Evolutionary conservation across 306 rosid genomes (phyloP).

Genomic region (Castanea mollissima): DNA sequence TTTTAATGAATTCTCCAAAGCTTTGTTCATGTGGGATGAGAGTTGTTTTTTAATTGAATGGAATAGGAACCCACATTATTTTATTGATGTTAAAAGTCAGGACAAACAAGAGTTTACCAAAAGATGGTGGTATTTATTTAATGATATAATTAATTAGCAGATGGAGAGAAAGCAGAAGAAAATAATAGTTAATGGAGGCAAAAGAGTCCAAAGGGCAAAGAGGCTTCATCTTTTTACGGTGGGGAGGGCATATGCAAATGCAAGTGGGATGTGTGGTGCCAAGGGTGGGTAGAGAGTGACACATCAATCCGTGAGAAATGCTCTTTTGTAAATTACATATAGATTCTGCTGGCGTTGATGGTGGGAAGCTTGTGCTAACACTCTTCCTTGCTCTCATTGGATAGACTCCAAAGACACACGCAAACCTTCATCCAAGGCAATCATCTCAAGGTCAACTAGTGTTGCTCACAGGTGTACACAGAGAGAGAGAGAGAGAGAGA

Average conservation of each 20-base stretch:
- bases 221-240: neutral
- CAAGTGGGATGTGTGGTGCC: constrained; percentile 21
- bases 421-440: neutral
- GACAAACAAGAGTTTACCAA: neutral
- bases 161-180: constrained; percentile 14
- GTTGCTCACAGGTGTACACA: neutral
- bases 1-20: neutral
- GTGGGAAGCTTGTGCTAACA: constrained; percentile 4
- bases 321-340: neutral
- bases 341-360: neutral
- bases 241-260: constrained; percentile 3
- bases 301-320: neutral
- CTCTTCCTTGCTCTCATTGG: constrained; percentile 7
- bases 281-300: constrained; percentile 19
- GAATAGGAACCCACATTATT: neutral
- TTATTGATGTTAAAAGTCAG: neutral
- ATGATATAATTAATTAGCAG: constrained; percentile 7
- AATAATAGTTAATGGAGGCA: constrained; percentile 11
- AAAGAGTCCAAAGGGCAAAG: constrained; percentile 9
- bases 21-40: neutral
- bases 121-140: constrained; percentile 8
- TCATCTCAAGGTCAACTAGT: neutral
- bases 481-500: neutral
- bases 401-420: neutral
- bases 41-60: neutral